Evolutionary conservation across 148 eudicot species (phyloP).

Genomic region (Talinum fruticosum): DNA sequence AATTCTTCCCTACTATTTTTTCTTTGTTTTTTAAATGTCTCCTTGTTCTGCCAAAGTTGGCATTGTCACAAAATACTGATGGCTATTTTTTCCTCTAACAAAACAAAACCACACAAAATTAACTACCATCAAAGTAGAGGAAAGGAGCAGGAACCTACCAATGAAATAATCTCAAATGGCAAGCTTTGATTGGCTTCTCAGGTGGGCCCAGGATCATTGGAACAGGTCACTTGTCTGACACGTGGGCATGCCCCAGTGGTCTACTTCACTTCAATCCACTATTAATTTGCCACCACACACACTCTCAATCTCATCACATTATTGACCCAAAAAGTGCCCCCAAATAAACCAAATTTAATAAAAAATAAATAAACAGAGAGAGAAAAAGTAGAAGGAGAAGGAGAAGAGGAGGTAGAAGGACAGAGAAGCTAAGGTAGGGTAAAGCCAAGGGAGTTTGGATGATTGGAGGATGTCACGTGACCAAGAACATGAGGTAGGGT

Average conservation of each 20-base stretch:
- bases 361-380: not conserved
- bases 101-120: not conserved
- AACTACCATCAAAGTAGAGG: not conserved
- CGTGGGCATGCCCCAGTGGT: not conserved
- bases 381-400: too few species aligned
- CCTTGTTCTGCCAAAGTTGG: not conserved
- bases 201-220: not conserved
- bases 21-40: too few species aligned
- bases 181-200: not conserved
- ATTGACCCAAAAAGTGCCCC: not conserved
- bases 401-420: too few species aligned
- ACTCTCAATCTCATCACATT: not conserved
- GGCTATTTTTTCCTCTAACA: not conserved
- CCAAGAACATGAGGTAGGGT: not conserved
- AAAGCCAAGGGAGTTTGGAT: not conserved
- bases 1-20: not conserved
- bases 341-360: not conserved
- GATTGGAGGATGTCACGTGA: constrained; percentile 3
- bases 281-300: not conserved
- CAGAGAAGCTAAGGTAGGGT: not conserved
- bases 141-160: not conserved
- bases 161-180: not conserved
- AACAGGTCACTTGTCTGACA: not conserved
- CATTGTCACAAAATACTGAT: not conserved
- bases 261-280: not conserved